Evolutionary conservation across 139 green algal species (phyloP).

Genomic region (Chlorella sorokiniana): DNA sequence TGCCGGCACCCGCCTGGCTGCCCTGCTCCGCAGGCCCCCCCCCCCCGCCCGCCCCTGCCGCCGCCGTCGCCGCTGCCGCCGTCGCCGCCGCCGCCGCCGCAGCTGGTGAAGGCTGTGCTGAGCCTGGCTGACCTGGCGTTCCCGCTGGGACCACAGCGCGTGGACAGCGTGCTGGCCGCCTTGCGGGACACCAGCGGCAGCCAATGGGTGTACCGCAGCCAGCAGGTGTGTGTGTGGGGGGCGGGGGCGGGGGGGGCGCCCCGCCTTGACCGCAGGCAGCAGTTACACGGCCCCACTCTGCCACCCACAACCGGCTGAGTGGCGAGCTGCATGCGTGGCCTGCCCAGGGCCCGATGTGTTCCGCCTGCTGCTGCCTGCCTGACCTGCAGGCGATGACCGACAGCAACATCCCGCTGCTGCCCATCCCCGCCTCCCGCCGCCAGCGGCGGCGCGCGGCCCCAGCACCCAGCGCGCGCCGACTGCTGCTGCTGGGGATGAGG

Average conservation of each 20-base stretch:
- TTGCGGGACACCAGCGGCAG: not conserved
- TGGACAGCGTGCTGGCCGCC: not conserved
- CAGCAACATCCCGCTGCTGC: not conserved
- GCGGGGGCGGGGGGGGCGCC: too few species aligned
- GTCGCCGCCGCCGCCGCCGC: not conserved
- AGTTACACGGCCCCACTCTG: too few species aligned
- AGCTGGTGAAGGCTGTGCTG: slow-evolving; percentile 1
- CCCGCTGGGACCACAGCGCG: not conserved
- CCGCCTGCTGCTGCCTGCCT: too few species aligned
- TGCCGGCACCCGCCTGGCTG: too few species aligned
- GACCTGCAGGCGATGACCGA: not conserved
- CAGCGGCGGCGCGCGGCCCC: not conserved
- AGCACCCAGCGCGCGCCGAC: not conserved
- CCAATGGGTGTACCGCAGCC: not conserved
- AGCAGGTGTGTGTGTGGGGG: not conserved
- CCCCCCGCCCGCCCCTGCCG: too few species aligned
- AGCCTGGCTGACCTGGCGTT: not conserved
- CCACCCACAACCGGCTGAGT: too few species aligned
- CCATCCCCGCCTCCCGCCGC: not conserved
- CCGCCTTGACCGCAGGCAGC: too few species aligned
- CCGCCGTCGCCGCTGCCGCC: not conserved
- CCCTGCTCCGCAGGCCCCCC: too few species aligned
- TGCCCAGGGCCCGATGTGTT: too few species aligned
- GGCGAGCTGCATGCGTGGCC: too few species aligned
- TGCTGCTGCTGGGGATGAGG: not conserved